Percentiles rank a stretch among this genome's conserved stretches.
These are phyloP conservation scores for Phytophthora pisi DNA, from an alignment of 352 stramenopile genomes.

Conservation along the genomic window DNA sequence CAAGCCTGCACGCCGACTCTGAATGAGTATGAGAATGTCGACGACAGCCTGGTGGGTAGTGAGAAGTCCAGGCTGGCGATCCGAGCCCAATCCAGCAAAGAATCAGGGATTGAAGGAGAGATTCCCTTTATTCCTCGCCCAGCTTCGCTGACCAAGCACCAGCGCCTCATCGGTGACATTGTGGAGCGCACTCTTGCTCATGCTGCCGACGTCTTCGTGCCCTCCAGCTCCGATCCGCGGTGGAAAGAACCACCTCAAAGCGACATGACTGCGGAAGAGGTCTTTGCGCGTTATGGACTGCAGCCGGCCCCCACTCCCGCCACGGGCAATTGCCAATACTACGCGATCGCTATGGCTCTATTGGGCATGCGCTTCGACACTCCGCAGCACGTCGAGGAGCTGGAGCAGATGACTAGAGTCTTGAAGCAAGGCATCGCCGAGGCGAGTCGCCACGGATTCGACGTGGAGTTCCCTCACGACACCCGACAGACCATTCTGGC, in stretches of 20 bases:
- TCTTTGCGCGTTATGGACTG: constrained; percentile 11
- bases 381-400: not conserved
- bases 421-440: constrained; percentile 18
- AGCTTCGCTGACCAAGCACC: constrained; percentile 3
- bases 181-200: not conserved
- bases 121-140: constrained; percentile 14
- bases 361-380: constrained; percentile 14
- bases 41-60: not conserved
- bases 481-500: constrained; percentile 26
- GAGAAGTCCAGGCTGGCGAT: not conserved
- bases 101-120: not conserved
- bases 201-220: not conserved
- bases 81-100: too few relatives aligned
- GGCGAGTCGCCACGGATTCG: constrained; percentile 16
- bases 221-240: constrained; percentile 7
- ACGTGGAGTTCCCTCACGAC: constrained; percentile 28
- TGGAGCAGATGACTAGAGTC: constrained; percentile 10
- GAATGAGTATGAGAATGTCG: not conserved
- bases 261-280: constrained; percentile 2
- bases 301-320: constrained; percentile 9
- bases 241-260: constrained; percentile 6
- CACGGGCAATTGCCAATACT: constrained; percentile 29
- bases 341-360: constrained; percentile 22
- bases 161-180: constrained; percentile 7
- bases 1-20: not conserved